phyloP scores from a whole-genome alignment of 257 asterid genomes.

The Nemophila menziesii region DNA sequence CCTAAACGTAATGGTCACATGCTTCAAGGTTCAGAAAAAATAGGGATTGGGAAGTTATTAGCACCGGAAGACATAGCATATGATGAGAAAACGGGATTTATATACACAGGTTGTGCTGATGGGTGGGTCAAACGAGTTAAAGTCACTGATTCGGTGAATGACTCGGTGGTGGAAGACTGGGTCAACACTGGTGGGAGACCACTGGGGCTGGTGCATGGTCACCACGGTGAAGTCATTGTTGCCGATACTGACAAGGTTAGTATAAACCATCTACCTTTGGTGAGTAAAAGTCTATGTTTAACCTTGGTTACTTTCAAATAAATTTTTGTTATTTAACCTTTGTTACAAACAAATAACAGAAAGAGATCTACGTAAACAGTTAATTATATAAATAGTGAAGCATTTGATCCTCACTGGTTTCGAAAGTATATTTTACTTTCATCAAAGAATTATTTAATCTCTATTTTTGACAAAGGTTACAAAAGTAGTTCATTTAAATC shows the following conservation, averaged over 20 bases:
- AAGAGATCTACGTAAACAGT: no score
- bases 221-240: slow-evolving; percentile 50
- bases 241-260: slow-evolving; percentile 66
- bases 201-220: slow-evolving; percentile 56
- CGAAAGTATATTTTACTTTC: no score
- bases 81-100: slow-evolving; percentile 35
- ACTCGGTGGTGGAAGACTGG: slow-evolving; percentile 55
- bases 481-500: no score
- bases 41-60: slow-evolving; percentile 47
- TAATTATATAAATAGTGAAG: no score
- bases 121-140: slow-evolving; percentile 65
- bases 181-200: slow-evolving; percentile 88
- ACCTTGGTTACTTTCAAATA: no score
- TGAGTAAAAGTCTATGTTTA: no score
- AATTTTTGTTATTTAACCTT: no score
- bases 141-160: slow-evolving; percentile 35
- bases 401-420: no score
- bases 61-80: slow-evolving; percentile 73
- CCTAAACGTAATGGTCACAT: slow-evolving; percentile 35
- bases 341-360: no score
- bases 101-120: slow-evolving; percentile 65
- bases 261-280: not conserved
- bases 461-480: no score
- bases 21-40: slow-evolving; percentile 45
- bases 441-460: no score